These are phyloP conservation scores for Talaromyces sp. DNA, from an alignment of 2,329 filamentous ascomycete species.

Conservation along the genomic window DNA sequence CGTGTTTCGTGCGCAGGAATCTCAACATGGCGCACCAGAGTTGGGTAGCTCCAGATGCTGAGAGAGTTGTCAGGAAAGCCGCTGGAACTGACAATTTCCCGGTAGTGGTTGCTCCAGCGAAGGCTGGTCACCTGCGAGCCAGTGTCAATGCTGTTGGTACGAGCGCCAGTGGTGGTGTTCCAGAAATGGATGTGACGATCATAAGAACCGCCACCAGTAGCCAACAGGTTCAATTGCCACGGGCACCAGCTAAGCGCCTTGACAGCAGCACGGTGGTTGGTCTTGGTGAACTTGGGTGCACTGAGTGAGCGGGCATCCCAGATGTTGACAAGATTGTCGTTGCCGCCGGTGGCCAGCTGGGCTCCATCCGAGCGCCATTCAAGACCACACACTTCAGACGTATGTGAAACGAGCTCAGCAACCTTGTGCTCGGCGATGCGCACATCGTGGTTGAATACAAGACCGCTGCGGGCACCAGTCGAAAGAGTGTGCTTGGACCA, in stretches of 20 bases:
- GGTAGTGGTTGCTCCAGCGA: slow-evolving; percentile 94
- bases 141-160: slow-evolving; percentile 98
- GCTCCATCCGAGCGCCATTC: slow-evolving; percentile 97
- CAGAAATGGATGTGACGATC: slow-evolving; percentile 99
- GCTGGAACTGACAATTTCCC: slow-evolving; percentile 94
- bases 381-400: slow-evolving; percentile 93
- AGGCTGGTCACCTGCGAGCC: slow-evolving; percentile 95
- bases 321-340: slow-evolving; percentile 98
- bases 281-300: slow-evolving; percentile 98
- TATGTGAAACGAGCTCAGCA: slow-evolving; percentile 93
- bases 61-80: slow-evolving; percentile 99
- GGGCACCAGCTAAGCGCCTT: slow-evolving; percentile 99
- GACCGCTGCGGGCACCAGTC: slow-evolving; percentile 86
- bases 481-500: slow-evolving; percentile 99
- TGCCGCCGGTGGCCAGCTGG: slow-evolving; percentile 94
- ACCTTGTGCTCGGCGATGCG: slow-evolving; percentile 97
- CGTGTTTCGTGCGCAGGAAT: slow-evolving; percentile 96
- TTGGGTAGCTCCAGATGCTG: slow-evolving; percentile 98
- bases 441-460: slow-evolving; percentile 98
- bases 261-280: slow-evolving; percentile 97
- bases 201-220: slow-evolving; percentile 92
- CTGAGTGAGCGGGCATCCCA: slow-evolving; percentile 94
- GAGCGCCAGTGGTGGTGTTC: slow-evolving; percentile 96
- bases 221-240: slow-evolving; percentile 95
- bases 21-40: slow-evolving; percentile 93